These are phyloP conservation scores for Chaetoscypha palmicola DNA, from an alignment of 2,329 filamentous ascomycete genomes.

Conservation along the genomic window DNA sequence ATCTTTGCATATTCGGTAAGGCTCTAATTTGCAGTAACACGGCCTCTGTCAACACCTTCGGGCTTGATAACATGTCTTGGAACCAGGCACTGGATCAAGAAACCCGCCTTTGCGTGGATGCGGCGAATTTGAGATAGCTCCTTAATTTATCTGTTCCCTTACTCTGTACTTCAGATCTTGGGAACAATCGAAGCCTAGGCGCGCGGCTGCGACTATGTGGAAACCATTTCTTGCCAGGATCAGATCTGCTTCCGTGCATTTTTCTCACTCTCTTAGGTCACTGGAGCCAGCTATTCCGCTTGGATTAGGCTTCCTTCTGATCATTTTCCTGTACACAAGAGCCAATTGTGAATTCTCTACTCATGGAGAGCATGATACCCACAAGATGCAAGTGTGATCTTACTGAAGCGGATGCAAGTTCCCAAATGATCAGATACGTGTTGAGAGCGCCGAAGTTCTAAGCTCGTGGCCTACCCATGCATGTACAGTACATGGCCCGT, in stretches of 20 bases:
- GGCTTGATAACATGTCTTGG: background rate
- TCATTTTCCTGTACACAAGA: background rate
- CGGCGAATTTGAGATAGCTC: background rate
- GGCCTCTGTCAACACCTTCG: background rate
- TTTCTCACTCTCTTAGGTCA: background rate
- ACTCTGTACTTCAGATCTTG: background rate
- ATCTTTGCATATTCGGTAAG: background rate
- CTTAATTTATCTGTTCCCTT: background rate
- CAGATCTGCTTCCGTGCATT: too few relatives aligned
- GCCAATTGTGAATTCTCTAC: conserved; percentile 3
- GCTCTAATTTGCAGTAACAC: background rate
- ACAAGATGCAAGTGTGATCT: conserved; percentile 1
- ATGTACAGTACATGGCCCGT: conserved; percentile 1
- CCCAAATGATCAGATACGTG: conserved; percentile 4
- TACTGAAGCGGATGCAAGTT: background rate
- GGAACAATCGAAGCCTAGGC: background rate
- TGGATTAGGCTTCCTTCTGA: background rate
- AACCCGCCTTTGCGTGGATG: background rate
- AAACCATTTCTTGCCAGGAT: background rate
- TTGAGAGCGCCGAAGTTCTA: background rate
- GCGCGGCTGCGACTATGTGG: background rate
- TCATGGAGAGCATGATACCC: background rate
- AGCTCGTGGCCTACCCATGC: background rate
- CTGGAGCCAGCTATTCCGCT: conserved; percentile 3
- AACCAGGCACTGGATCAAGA: background rate